Base-by-base conservation (phyloP, 2,329 filamentous ascomycete genomes). In the Clonostachys sp. region DNA sequence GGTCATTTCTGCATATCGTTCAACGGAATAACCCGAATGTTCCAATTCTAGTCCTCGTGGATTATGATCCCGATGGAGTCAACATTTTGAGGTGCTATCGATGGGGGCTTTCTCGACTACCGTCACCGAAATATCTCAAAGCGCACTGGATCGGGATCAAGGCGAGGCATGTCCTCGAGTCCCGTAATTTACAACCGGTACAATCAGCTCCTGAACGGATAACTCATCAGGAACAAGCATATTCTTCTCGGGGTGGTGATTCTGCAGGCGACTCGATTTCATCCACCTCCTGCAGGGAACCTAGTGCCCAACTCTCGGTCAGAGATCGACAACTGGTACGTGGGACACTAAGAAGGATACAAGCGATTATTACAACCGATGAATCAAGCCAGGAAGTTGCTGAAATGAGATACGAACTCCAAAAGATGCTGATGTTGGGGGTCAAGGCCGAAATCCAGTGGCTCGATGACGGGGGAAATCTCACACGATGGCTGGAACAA, bases 391-490 rank as follows among this genome's bases (percentile, higher is more conserved):
- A 30, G 24, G 24, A 30, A 30, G 3, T 66, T 70, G 3, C 46
- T 0, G 65, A 71, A 7, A 67, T 80, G 51, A 66, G 67, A 33
- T 63, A 64, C 4, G 84, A 91, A 55, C 55, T 92, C 14, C 87
- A 90, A 57, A 55, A 74, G 1, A 91, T 92, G 87, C 65, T 92
- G 17, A 77, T 87, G 68, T 67, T 91, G 45, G 86, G 86, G 45
- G 56, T 83, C 43, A 94, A 92, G 58, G 86, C 85, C 0, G 89
- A 94, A 59, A 88, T 92, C 45, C 87, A 94, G 57, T 77, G 83
- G 16, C 64, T 89, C 7, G 83, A 87, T 47, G 70, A 78, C 5
- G 66, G 65, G 9, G 78, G 79, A 1, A 67, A 76, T 44, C 55
- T 83, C 6, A 63, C 67, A 0, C 34, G 53, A 0, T 83, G 80